Evolutionary conservation across 1,139 yeast species (phyloP), one percentile per base, ranked within the genome.

Genomic region (Hansenula sp.): DNA sequence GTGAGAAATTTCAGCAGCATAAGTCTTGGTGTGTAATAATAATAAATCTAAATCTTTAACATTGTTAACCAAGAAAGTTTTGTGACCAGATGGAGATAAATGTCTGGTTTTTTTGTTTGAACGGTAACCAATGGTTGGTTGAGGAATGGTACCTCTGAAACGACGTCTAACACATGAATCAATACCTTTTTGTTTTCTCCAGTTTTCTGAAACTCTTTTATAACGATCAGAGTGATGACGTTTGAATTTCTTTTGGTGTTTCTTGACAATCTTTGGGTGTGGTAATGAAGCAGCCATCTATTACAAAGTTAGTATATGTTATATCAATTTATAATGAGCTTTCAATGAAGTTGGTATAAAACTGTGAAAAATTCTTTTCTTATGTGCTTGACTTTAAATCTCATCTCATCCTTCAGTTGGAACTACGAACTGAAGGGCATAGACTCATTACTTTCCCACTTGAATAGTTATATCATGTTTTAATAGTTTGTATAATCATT

Each of bases 141-240:
- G 95, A 66, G 92, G 80, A 69, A 92, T 86, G 76, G 94, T 84
- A 68, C 98, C 98, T 84, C 97, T 88, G 95, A 92, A 94, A 81
- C 97, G 88, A 82, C 97, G 90, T 83, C 97, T 90, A 72, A 90
- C 97, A 78, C 90, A 83, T 64, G 97, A 90, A 82, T 94, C 99
- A 69, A 94, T 94, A 92, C 99, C 99, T 88, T 90, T 92, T 79
- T 94, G 98, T 80, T 92, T 92, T 88, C 99, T 92, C 98, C 98
- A 94, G 82, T 83, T 84, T 77, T 88, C 97, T 66, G 89, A 77
- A 62, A 92, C 97, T 77, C 98, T 90, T 82, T 82, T 82, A 79
- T 88, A 92, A 77, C 97, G 89, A 86, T 94, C 99, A 73, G 97
- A 89, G 82, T 94, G 98, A 75, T 92, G 97, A 81, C 99, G 89